Conservation (phyloP, 306 rosid genomes). For the Vachellia pachyceras region DNA sequence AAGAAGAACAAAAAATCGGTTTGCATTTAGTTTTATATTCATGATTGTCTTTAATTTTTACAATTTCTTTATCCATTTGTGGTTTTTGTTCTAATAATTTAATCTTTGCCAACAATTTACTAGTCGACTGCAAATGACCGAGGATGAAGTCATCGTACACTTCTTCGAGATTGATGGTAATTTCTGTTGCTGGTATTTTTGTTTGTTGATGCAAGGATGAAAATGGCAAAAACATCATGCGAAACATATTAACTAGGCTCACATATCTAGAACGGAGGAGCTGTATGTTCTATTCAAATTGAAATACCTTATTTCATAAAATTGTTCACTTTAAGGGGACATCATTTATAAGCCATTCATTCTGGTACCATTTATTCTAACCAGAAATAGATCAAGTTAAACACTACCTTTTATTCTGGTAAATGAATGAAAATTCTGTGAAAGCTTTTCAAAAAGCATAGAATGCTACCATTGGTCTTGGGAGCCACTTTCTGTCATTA, state of each 20-base stretch:
- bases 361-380: neutral
- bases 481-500: slow-evolving; percentile 5
- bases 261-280: slow-evolving; percentile 22
- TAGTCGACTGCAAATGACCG: slow-evolving; percentile 85
- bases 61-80: neutral
- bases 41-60: slow-evolving; percentile 14
- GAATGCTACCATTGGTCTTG: neutral
- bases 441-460: neutral
- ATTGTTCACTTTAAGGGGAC: slow-evolving; percentile 19
- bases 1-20: slow-evolving; percentile 77
- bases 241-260: neutral
- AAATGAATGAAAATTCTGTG: neutral
- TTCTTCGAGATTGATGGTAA: slow-evolving; percentile 93
- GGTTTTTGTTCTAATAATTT: slow-evolving; percentile 23
- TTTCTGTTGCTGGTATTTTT: slow-evolving; percentile 24
- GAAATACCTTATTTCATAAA: neutral
- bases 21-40: slow-evolving; percentile 28
- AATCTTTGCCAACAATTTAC: slow-evolving; percentile 55
- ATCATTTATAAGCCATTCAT: neutral
- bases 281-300: neutral
- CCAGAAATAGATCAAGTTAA: neutral
- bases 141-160: slow-evolving; percentile 79
- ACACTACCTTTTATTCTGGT: slow-evolving; percentile 2
- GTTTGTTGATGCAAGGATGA: slow-evolving; percentile 8
- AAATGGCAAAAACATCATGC: slow-evolving; percentile 3